These are phyloP conservation scores for Parachaetomium inaequale DNA, from an alignment of 495 filamentous ascomycete species.

Conservation along the genomic window DNA sequence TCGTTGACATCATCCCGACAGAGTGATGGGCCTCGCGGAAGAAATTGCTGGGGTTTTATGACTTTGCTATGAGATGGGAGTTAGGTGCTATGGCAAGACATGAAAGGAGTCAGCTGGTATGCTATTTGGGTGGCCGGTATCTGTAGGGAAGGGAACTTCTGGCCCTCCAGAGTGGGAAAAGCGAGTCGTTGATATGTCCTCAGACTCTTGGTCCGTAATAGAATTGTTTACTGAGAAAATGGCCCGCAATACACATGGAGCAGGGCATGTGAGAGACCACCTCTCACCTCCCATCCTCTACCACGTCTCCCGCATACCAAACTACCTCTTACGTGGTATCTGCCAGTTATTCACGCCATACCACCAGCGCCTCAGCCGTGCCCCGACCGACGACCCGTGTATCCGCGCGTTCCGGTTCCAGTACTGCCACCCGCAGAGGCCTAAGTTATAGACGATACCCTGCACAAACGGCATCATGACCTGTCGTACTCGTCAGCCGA, in stretches of 20 bases:
- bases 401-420: slow-evolving; percentile 74
- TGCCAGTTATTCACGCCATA: slow-evolving; percentile 86
- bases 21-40: slow-evolving; percentile 19
- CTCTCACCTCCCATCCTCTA: neutral
- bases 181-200: slow-evolving; percentile 6
- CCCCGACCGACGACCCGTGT: slow-evolving; percentile 66
- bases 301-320: neutral
- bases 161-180: slow-evolving; percentile 1
- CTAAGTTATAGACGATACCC: slow-evolving; percentile 78
- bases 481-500: slow-evolving; percentile 38
- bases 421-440: slow-evolving; percentile 73
- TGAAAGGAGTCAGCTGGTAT: slow-evolving; percentile 6
- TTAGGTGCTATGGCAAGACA: slow-evolving; percentile 14
- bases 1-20: slow-evolving; percentile 31
- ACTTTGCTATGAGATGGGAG: slow-evolving; percentile 16
- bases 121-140: neutral
- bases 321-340: slow-evolving; percentile 44
- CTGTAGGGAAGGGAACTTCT: neutral
- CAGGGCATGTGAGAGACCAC: neutral
- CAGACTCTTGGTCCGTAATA: slow-evolving; percentile 9
- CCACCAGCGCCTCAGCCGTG: slow-evolving; percentile 79
- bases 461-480: slow-evolving; percentile 78
- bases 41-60: neutral
- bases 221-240: neutral
- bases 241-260: neutral